phyloP scores from a whole-genome alignment of 768 basidiomycete species.

The Glaciozyma antarctica region DNA sequence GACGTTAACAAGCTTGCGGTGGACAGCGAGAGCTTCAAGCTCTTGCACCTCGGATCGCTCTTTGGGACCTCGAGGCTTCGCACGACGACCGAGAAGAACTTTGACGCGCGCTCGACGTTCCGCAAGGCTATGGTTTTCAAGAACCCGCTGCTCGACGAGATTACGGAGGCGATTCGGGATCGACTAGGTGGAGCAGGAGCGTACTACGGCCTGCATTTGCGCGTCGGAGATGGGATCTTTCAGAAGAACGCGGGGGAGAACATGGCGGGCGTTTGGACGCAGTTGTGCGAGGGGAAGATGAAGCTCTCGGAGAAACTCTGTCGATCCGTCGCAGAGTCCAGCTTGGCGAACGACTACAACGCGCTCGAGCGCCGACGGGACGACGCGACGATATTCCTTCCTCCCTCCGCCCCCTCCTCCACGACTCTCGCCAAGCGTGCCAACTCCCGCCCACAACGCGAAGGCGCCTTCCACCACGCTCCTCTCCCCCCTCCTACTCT shows the following conservation, averaged over 20 bases:
- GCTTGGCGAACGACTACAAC: neutral
- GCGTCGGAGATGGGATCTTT: slow-evolving; percentile 62
- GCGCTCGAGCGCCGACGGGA: neutral
- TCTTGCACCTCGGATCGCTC: slow-evolving; percentile 63
- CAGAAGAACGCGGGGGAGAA: slow-evolving; percentile 43
- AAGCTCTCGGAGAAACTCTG: slow-evolving; percentile 43
- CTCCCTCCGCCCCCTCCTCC: neutral
- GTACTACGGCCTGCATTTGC: slow-evolving; percentile 59
- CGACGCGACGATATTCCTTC: neutral
- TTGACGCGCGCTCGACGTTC: slow-evolving; percentile 45
- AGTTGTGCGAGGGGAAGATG: slow-evolving; percentile 49
- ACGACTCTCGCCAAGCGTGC: slow-evolving; percentile 17
- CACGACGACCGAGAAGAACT: slow-evolving; percentile 44
- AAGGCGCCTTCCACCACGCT: slow-evolving; percentile 32
- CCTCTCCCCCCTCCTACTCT: slow-evolving; percentile 43
- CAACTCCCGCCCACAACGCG: slow-evolving; percentile 29
- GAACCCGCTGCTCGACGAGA: slow-evolving; percentile 46
- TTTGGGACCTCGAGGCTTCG: slow-evolving; percentile 66
- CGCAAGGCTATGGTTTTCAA: slow-evolving; percentile 53
- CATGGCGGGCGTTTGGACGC: slow-evolving; percentile 50
- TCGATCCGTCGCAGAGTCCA: slow-evolving; percentile 19
- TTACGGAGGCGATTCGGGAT: slow-evolving; percentile 45
- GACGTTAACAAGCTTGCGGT: slow-evolving; percentile 42
- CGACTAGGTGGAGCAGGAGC: slow-evolving; percentile 42
- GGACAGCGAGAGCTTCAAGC: slow-evolving; percentile 43